These are phyloP conservation scores for Lumnitzera racemosa DNA, from an alignment of 345 rosid species.

Conservation along the genomic window DNA sequence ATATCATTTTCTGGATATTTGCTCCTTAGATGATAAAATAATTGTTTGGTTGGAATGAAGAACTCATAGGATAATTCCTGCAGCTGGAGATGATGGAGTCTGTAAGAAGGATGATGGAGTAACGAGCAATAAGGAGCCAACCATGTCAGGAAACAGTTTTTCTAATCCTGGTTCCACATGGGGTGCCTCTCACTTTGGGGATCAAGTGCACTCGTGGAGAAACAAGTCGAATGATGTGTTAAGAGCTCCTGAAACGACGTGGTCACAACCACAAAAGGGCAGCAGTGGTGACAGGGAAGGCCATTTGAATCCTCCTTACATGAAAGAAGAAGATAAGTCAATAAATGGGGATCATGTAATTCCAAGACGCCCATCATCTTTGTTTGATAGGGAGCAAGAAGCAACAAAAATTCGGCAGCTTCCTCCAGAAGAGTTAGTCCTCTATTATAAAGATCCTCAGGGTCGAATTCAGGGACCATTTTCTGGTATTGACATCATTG, in stretches of 20 bases:
- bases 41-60: too few species aligned
- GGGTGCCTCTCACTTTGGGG: constrained; percentile 49
- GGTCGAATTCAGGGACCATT: constrained; percentile 94
- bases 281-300: constrained; percentile 33
- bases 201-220: constrained; percentile 27
- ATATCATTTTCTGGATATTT: too few species aligned
- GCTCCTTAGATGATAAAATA: too few species aligned
- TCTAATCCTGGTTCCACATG: constrained; percentile 34
- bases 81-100: constrained; percentile 35
- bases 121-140: constrained; percentile 31
- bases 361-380: constrained; percentile 52
- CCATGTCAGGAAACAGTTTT: constrained; percentile 35
- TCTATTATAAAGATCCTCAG: constrained; percentile 89
- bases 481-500: constrained; percentile 80
- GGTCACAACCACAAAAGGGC: constrained; percentile 49
- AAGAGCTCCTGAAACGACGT: constrained; percentile 35
- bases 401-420: constrained; percentile 45
- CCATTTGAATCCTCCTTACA: constrained; percentile 29
- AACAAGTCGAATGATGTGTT: constrained; percentile 44
- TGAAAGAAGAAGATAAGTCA: constrained; percentile 56
- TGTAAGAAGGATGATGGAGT: constrained; percentile 41
- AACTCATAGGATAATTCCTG: constrained; percentile 25
- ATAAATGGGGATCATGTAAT: constrained; percentile 44
- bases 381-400: constrained; percentile 70
- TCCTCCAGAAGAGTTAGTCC: constrained; percentile 67